A percentile compares a stretch with the other conserved stretches of the same genome.
Evolutionary conservation across 176 grass and related monocot species (phyloP).

Genomic region (Bromus sterilis): DNA sequence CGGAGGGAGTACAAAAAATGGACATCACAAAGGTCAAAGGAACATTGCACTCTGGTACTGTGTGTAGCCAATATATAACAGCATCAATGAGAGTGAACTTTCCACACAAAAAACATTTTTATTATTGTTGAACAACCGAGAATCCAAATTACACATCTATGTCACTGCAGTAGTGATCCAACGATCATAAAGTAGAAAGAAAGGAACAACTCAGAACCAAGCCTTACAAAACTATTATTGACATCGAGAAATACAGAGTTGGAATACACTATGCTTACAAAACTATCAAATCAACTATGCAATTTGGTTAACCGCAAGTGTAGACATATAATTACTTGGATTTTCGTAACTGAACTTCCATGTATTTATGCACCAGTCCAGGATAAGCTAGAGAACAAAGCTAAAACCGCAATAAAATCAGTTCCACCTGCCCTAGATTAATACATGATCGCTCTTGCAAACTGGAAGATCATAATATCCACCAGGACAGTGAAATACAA

Average conservation of each 20-base stretch:
- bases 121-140: background rate
- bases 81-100: background rate
- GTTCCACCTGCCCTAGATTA: background rate
- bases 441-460: background rate
- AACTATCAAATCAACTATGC: background rate
- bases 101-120: background rate
- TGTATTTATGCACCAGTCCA: background rate
- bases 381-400: background rate
- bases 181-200: background rate
- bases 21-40: background rate
- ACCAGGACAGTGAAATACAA: background rate
- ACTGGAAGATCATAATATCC: background rate
- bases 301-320: background rate
- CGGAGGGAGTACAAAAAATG: background rate
- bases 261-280: background rate
- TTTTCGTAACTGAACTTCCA: background rate
- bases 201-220: background rate
- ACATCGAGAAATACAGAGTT: no score
- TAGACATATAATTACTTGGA: background rate
- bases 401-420: background rate
- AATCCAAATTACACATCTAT: background rate
- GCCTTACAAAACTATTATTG: no score
- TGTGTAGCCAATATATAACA: background rate
- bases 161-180: background rate
- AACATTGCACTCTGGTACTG: background rate